Percentiles rank a stretch among this genome's conserved stretches.
phyloP scores from a whole-genome alignment of 495 filamentous ascomycete genomes.

The Tuber magnatum region DNA sequence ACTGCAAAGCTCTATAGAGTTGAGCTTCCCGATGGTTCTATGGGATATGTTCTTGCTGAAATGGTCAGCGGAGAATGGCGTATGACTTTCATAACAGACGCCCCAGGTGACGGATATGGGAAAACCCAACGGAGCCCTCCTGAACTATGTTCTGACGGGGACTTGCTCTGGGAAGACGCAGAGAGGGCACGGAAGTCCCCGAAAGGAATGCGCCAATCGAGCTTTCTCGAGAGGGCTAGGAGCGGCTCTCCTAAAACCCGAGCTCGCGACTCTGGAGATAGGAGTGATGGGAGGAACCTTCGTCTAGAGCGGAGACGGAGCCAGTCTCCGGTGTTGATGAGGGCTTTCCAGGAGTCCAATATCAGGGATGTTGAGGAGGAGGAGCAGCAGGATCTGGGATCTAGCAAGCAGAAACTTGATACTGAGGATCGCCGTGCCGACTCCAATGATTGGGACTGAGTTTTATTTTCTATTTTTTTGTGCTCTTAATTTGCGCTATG shows the following conservation, averaged over 20 bases:
- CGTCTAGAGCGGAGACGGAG: background rate
- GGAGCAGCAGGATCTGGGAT: background rate
- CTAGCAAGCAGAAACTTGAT: background rate
- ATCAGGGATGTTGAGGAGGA: background rate
- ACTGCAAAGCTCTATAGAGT: background rate
- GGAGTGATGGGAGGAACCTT: background rate
- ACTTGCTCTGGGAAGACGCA: background rate
- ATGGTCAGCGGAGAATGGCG: background rate
- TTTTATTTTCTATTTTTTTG: background rate
- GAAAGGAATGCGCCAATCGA: background rate
- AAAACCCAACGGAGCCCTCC: background rate
- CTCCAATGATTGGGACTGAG: background rate
- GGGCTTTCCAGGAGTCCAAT: background rate
- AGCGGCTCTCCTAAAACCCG: background rate
- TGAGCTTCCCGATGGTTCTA: background rate
- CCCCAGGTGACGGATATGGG: background rate
- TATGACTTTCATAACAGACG: background rate
- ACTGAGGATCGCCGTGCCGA: background rate
- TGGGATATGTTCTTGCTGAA: background rate
- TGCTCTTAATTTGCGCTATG: background rate
- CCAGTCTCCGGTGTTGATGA: background rate
- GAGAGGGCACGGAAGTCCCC: background rate
- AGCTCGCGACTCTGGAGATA: background rate
- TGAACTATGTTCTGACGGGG: background rate
- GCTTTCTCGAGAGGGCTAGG: background rate